phyloP scores from a whole-genome alignment of 176 grass and related monocot genomes.

The Musa troglodytarum region DNA sequence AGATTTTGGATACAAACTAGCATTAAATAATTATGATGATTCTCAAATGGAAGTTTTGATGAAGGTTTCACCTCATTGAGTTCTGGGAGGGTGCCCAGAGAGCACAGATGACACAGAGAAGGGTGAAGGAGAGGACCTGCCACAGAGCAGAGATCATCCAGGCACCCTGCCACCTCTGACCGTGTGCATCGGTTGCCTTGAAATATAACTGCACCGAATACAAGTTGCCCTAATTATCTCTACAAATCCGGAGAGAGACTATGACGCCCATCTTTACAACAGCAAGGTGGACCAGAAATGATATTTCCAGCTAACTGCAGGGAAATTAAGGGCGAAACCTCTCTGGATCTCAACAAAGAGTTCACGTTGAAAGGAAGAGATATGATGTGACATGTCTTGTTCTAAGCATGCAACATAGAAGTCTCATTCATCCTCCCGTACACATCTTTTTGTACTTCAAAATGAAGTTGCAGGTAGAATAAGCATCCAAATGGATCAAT shows the following conservation, averaged over 20 bases:
- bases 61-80: background rate
- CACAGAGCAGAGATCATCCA: slow-evolving; percentile 13
- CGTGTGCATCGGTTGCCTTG: slow-evolving; percentile 5
- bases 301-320: too few relatives aligned
- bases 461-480: background rate
- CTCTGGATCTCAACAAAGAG: too few relatives aligned
- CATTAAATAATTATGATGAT: background rate
- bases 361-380: too few relatives aligned
- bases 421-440: background rate
- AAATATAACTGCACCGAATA: slow-evolving; percentile 5
- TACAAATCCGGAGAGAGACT: background rate
- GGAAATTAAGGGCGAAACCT: too few relatives aligned
- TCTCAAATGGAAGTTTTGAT: background rate
- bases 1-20: background rate
- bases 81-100: slow-evolving; percentile 19
- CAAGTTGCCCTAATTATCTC: background rate
- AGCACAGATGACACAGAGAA: slow-evolving; percentile 12
- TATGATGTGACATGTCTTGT: too few relatives aligned
- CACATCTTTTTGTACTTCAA: background rate
- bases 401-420: background rate
- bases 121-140: slow-evolving; percentile 13
- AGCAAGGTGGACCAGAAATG: background rate
- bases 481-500: background rate
- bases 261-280: background rate
- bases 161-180: slow-evolving; percentile 1